Percentiles rank a stretch among this genome's conserved stretches.
These are phyloP conservation scores for Breynia disticha DNA, from an alignment of 441 rosid genomes.

Conservation along the genomic window DNA sequence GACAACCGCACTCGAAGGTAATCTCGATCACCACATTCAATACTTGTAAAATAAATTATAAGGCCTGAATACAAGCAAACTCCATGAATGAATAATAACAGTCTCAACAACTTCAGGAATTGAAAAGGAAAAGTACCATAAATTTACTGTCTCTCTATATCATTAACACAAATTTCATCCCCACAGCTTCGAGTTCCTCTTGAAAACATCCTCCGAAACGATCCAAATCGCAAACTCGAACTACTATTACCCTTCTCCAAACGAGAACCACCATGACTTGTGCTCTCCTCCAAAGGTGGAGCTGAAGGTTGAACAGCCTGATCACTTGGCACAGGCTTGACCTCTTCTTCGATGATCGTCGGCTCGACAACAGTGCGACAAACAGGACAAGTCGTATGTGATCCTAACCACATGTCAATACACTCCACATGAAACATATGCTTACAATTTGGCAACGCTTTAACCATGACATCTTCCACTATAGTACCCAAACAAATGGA, in stretches of 20 bases:
- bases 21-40: no score
- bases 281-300: conserved; percentile 17
- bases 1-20: no score
- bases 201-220: conserved; percentile 11
- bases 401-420: conserved; percentile 42
- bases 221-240: conserved; percentile 13
- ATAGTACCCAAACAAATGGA: conserved; percentile 40
- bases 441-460: conserved; percentile 42
- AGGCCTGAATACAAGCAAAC: no score
- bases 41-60: no score
- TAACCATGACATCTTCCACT: conserved; percentile 25
- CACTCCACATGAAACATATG: conserved; percentile 54
- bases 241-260: conserved; percentile 8
- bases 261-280: background rate
- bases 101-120: no score
- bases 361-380: conserved; percentile 40
- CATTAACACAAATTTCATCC: conserved; percentile 11
- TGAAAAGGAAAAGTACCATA: no score
- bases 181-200: conserved; percentile 12
- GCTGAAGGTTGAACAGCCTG: conserved; percentile 17
- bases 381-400: conserved; percentile 44
- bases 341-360: conserved; percentile 3
- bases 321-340: background rate
- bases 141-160: conserved; percentile 6
- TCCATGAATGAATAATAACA: no score